Evolutionary conservation across 2,329 filamentous ascomycete species (phyloP).

Genomic region (Mycosphaerella sp.): DNA sequence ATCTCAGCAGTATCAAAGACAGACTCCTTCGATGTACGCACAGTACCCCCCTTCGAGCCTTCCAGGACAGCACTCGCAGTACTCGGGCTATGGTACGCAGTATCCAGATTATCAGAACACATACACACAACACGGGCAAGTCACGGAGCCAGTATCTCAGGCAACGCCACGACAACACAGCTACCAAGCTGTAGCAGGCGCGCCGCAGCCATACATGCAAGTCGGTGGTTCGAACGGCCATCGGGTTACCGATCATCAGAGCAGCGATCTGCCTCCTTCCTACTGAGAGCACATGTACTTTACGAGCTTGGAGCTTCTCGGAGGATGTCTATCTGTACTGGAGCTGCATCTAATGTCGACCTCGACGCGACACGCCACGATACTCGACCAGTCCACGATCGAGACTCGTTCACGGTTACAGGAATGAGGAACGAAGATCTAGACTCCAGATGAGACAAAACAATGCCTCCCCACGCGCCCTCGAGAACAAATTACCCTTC

Average conservation of each 20-base stretch:
- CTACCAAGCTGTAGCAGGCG: conserved; percentile 6
- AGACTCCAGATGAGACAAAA: too few species aligned
- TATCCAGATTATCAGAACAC: conserved; percentile 19
- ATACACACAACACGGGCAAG: conserved; percentile 16
- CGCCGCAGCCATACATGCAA: conserved; percentile 11
- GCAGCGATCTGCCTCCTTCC: neutral
- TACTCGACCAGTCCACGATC: too few species aligned
- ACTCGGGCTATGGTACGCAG: conserved; percentile 19
- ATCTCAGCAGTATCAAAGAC: conserved; percentile 15
- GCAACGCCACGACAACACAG: conserved; percentile 6
- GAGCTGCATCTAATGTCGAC: too few species aligned
- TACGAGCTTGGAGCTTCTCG: neutral
- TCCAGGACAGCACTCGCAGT: conserved; percentile 26
- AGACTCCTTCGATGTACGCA: conserved; percentile 23
- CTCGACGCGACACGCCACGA: too few species aligned
- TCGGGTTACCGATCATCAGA: conserved; percentile 2
- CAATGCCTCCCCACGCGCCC: too few species aligned
- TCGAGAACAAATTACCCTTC: too few species aligned
- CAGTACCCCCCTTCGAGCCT: conserved; percentile 25
- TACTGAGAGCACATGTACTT: neutral
- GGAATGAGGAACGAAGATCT: too few species aligned
- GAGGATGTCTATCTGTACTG: neutral
- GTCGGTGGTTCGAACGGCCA: neutral
- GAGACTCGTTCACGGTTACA: too few species aligned
- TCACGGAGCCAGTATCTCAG: conserved; percentile 12